Evolutionary conservation across 2,329 filamentous ascomycete genomes (phyloP).

Genomic region (Verticillium klebahnii): DNA sequence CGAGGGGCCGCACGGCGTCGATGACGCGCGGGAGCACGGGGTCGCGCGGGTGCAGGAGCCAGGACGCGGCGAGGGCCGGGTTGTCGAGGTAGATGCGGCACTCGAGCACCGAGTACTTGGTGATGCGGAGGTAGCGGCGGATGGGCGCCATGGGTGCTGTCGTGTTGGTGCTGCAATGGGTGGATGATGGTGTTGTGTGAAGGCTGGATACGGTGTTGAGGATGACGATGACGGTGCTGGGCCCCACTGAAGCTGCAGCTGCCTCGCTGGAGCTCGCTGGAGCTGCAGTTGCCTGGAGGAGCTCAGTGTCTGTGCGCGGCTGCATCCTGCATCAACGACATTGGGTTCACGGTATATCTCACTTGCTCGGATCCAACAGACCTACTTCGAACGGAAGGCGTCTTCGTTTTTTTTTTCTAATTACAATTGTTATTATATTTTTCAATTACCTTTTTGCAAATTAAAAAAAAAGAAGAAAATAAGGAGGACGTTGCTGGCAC

Average conservation of each 20-base stretch:
- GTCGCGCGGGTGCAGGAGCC: constrained; percentile 74
- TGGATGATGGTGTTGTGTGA: neutral
- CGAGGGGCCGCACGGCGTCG: constrained; percentile 75
- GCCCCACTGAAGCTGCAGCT: neutral
- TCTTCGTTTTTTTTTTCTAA: no score
- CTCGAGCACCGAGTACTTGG: constrained; percentile 92
- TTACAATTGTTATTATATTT: no score
- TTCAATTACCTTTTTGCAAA: no score
- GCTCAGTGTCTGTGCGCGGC: neutral
- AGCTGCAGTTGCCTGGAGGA: neutral
- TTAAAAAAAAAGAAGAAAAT: no score
- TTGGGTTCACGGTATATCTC: no score
- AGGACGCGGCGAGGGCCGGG: constrained; percentile 74
- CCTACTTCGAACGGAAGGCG: no score
- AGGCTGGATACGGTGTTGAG: neutral
- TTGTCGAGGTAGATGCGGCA: constrained; percentile 94
- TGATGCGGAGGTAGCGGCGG: constrained; percentile 84
- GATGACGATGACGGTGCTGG: neutral
- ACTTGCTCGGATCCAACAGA: no score
- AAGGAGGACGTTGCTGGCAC: no score
- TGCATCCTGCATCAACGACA: neutral
- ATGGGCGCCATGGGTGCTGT: constrained; percentile 69
- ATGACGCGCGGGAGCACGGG: constrained; percentile 79
- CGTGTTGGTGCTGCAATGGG: no score
- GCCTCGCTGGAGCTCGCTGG: neutral